Conservation (phyloP, 1,284 basidiomycete genomes). For the Trametes versicolor region DNA sequence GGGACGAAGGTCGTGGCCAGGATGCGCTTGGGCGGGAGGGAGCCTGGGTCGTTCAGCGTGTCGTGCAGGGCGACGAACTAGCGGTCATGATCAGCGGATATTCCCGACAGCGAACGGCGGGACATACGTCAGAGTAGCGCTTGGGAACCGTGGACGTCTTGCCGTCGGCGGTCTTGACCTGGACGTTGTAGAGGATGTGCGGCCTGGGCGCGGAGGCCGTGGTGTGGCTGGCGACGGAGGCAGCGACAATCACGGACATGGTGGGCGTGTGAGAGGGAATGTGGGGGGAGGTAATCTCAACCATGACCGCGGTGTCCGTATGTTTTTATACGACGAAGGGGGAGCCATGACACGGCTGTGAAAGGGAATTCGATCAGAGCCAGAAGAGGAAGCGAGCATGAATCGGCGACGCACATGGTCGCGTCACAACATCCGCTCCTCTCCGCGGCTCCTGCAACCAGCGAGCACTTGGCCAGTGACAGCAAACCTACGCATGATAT, state of each 20-base stretch:
- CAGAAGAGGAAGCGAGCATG: conserved; percentile 14
- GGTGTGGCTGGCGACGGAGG: conserved; percentile 55
- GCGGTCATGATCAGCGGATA: neutral
- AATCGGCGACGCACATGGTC: conserved; percentile 26
- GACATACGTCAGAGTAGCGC: conserved; percentile 60
- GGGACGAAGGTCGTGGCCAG: conserved; percentile 58
- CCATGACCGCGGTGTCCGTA: neutral
- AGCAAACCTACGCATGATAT: conserved; percentile 24
- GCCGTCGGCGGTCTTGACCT: conserved; percentile 48
- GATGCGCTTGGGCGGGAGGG: conserved; percentile 60
- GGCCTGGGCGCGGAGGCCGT: conserved; percentile 60
- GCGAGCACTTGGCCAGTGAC: conserved; percentile 3
- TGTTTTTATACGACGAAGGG: conserved; percentile 23
- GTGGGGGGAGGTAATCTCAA: neutral
- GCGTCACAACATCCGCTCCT: conserved; percentile 12
- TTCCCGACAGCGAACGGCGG: neutral
- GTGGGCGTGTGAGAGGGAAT: conserved; percentile 15
- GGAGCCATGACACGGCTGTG: conserved; percentile 24
- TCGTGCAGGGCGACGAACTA: conserved; percentile 59
- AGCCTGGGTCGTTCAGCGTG: conserved; percentile 46
- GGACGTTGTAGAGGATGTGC: conserved; percentile 58
- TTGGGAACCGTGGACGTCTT: conserved; percentile 48
- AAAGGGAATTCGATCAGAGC: conserved; percentile 27
- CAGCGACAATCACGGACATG: conserved; percentile 34
- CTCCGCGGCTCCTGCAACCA: conserved; percentile 9